Base-by-base conservation (phyloP, 164 flowering plant genomes). In the Euptelea pleiosperma region DNA sequence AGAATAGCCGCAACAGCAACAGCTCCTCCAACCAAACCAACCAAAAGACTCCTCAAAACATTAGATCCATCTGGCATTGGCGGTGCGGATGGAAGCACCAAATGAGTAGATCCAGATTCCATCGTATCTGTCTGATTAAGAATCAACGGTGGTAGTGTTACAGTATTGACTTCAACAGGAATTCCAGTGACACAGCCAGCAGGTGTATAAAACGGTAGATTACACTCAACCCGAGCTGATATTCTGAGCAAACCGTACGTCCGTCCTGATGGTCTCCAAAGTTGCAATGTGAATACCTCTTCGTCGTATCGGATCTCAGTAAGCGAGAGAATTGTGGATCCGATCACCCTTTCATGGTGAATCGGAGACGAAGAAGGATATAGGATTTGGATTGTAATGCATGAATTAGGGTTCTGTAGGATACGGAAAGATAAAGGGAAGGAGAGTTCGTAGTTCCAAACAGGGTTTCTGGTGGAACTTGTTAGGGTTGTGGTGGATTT, bases 201-300 rank as follows among this genome's bases (percentile, higher is more conserved):
- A 18, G 19, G 11, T n/a, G 52, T 1, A 16, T 14, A 4, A 55
- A 35, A 39, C 37, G 37, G 8, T 6, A 25, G 8, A 34, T 48
- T 19, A 28, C 33, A 49, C 25, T 60, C 55, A 12, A 49, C 28
- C 24, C 55, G 15, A 55, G 42, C 53, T 1, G 61, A 28, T 3
- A 55, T 41, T 49, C 55, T 47, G 6, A 63, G 21, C 55, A 63
- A 47, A 21, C 67, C 67, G 3, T 63, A 22, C 3, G 67, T 61
- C 9, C 61, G 34, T 28, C 67, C 67, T 0, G 67, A 63, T 1
- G 67, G 67, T 56, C 67, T 55, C 67, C 67, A 63, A 2, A 55
- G 16, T 41, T 63, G 67, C 48, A 63, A 63, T 37, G 61, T 48
- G 49, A 63, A 63, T 1, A 37, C 40, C 24, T 55, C 10, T 0